phyloP scores from a whole-genome alignment of 2,329 filamentous ascomycete genomes.

The Myriangium duriaei region DNA sequence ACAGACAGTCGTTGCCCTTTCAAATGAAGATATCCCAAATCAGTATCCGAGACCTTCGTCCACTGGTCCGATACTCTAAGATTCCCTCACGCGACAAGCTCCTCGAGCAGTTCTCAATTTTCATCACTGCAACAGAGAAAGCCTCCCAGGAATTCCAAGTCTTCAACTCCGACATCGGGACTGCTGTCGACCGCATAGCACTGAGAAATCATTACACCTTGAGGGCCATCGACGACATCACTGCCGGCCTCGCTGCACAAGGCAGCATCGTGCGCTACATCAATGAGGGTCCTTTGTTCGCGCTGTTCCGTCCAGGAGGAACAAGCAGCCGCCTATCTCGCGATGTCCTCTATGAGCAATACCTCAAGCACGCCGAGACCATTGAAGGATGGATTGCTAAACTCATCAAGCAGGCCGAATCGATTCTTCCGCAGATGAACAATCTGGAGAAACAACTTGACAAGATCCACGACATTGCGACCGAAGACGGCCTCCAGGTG shows the following conservation, averaged over 20 bases:
- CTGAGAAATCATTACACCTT: slow-evolving; percentile 65
- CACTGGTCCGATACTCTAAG: slow-evolving; percentile 57
- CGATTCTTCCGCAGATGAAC: slow-evolving; percentile 51
- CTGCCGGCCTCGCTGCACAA: slow-evolving; percentile 26
- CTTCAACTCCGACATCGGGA: slow-evolving; percentile 66
- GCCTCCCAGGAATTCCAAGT: slow-evolving; percentile 55
- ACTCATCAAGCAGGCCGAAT: slow-evolving; percentile 59
- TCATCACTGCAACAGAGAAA: slow-evolving; percentile 55
- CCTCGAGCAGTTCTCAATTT: slow-evolving; percentile 61
- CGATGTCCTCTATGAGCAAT: slow-evolving; percentile 55
- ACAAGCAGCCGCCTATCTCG: slow-evolving; percentile 47
- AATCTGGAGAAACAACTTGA: slow-evolving; percentile 58
- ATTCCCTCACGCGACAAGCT: slow-evolving; percentile 58
- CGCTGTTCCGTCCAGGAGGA: slow-evolving; percentile 50
- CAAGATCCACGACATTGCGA: slow-evolving; percentile 56
- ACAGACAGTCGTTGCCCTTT: slow-evolving; percentile 55
- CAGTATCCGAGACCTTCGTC: slow-evolving; percentile 61
- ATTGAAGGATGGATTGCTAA: slow-evolving; percentile 56
- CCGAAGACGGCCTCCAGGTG: slow-evolving; percentile 49
- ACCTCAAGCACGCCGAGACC: slow-evolving; percentile 57
- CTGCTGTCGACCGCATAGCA: slow-evolving; percentile 61
- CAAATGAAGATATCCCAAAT: slow-evolving; percentile 70
- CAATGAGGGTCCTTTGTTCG: slow-evolving; percentile 32
- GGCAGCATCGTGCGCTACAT: slow-evolving; percentile 32
- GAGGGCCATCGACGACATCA: slow-evolving; percentile 53